Percentiles rank a stretch among this genome's conserved stretches.
These are phyloP conservation scores for Clonostachys rosea DNA, from an alignment of 2,329 filamentous ascomycete genomes.

Conservation along the genomic window DNA sequence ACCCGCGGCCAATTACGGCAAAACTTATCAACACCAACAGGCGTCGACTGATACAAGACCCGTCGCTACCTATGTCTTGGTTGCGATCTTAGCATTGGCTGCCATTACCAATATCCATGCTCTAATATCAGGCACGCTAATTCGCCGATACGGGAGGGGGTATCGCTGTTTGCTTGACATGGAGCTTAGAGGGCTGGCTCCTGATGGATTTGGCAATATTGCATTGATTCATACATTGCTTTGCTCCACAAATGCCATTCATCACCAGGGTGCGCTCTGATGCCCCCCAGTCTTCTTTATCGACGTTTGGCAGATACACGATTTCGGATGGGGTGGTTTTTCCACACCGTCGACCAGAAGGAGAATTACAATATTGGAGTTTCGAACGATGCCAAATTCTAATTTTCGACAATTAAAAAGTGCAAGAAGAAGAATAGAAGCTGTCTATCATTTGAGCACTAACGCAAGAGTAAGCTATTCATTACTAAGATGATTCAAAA, in stretches of 20 bases:
- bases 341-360: neutral
- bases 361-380: neutral
- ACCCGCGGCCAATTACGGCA: neutral
- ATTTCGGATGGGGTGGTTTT: neutral
- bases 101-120: neutral
- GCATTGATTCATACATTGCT: neutral
- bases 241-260: neutral
- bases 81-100: neutral
- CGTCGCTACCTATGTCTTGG: neutral
- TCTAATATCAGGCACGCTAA: neutral
- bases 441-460: too few species aligned
- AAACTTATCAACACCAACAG: neutral
- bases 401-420: neutral
- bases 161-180: neutral
- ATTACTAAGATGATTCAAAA: too few species aligned
- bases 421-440: too few species aligned
- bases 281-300: neutral
- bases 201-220: neutral
- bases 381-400: neutral
- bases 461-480: too few species aligned
- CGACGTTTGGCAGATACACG: neutral
- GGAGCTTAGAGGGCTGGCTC: neutral
- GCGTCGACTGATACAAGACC: neutral
- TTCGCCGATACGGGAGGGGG: neutral
- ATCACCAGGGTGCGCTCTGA: neutral